Base-by-base conservation (phyloP, 1,284 basidiomycete genomes). In the Inonotus obliquus region DNA sequence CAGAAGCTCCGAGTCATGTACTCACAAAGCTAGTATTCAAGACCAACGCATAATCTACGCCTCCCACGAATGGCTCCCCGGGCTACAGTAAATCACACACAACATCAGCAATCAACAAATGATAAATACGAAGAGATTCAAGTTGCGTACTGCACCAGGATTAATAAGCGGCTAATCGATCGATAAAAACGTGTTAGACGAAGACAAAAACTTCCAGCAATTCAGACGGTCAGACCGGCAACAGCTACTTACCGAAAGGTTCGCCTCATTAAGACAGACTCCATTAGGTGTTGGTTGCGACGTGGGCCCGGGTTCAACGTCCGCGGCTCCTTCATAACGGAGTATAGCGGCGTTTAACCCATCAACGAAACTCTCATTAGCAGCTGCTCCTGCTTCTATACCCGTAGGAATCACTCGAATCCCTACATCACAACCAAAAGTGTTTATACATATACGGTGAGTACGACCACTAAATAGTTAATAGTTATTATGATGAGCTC, bases 261-360 rank as follows among this genome's bases (percentile, higher is more conserved):
- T 54, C 1, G 68, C 66, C 60, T 76, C 75, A 11, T 66, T 62
- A 29, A 77, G 58, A 21, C 67, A 60, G 4, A 61, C 64, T 9
- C 60, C 61, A 45, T 59, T 63, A n/a, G 64, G 35, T 41, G 65
- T 56, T 41, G 39, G 53, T 23, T 66, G 39, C 13, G 66, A 72
- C 1, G 63, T 68, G 5, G 78, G 77, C 10, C 75, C 72, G 5
- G 78, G 77, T 10, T 76, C 72, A 4, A 14, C 59, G 2, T 58
- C 21, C 0, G 65, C 66, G 1, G 76, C 77, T 5, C 69, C 71
- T 1, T 49, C 59, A 63, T 79, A 79, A 29, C 75, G 70, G 38
- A 79, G 66, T 47, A 77, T 74, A 7, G 77, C 67, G 41, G 59
- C 53, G 58, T 65, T 66, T 17, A 66, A 65, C 1, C 69, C 73